Percentiles rank a stretch among this genome's conserved stretches.
Evolutionary conservation across 495 filamentous ascomycete genomes (phyloP).

Genomic region (Delitschia confertaspora): DNA sequence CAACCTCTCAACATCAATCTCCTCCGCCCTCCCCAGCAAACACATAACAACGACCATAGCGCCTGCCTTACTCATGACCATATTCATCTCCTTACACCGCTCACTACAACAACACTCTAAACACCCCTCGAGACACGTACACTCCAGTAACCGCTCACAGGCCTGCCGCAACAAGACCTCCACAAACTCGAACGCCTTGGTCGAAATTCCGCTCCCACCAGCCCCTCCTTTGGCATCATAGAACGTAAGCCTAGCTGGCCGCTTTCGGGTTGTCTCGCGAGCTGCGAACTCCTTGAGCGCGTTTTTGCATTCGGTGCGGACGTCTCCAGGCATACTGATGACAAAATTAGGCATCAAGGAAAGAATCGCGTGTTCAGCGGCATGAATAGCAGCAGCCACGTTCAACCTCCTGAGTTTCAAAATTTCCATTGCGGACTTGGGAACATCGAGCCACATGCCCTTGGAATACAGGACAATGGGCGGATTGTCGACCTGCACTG

Average conservation of each 20-base stretch:
- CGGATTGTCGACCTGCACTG: constrained; percentile 86
- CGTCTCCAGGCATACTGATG: constrained; percentile 74
- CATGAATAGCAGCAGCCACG: constrained; percentile 84
- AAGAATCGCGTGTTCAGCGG: constrained; percentile 84
- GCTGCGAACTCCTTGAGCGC: constrained; percentile 70
- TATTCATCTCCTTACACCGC: constrained; percentile 76
- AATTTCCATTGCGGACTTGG: constrained; percentile 66
- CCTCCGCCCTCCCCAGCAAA: constrained; percentile 51
- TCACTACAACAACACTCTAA: constrained; percentile 82
- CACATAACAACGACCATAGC: constrained; percentile 68
- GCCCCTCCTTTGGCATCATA: constrained; percentile 89
- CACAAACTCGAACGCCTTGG: constrained; percentile 87
- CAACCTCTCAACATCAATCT: constrained; percentile 66
- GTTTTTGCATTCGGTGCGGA: constrained; percentile 88
- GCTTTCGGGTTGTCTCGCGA: constrained; percentile 64
- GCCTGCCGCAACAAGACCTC: constrained; percentile 70
- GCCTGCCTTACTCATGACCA: constrained; percentile 90
- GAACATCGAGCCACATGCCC: constrained; percentile 96
- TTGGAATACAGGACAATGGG: constrained; percentile 76
- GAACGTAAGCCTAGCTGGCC: constrained; percentile 83
- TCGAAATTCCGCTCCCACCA: constrained; percentile 73
- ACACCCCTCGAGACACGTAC: constrained; percentile 66
- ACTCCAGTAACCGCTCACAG: constrained; percentile 65
- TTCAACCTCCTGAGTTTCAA: constrained; percentile 63
- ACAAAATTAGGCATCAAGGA: constrained; percentile 84